Evolutionary conservation across 805 yeast genomes (phyloP).

Genomic region (Wickerhamomyces rabaulensis): DNA sequence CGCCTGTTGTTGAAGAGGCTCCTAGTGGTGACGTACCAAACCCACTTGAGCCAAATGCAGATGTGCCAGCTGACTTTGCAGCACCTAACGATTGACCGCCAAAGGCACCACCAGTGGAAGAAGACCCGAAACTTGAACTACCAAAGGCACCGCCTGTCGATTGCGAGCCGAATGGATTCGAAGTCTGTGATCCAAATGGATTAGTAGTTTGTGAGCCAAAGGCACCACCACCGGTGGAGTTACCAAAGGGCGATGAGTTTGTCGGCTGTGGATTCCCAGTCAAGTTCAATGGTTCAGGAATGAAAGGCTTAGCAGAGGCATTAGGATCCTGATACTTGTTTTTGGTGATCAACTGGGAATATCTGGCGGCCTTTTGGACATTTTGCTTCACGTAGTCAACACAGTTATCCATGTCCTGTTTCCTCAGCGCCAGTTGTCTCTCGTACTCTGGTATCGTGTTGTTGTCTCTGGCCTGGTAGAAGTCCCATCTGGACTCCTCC

Average conservation of each 20-base stretch:
- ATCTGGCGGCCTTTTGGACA: constrained; percentile 49
- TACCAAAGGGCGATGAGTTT: constrained; percentile 2
- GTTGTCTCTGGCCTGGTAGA: constrained; percentile 34
- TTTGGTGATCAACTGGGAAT: constrained; percentile 41
- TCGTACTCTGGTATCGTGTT: constrained; percentile 36
- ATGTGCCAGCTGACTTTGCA: background rate
- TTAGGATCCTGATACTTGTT: constrained; percentile 24
- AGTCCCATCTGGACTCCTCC: constrained; percentile 48
- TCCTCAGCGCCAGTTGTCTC: constrained; percentile 35
- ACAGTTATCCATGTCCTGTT: constrained; percentile 42
- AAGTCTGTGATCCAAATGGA: constrained; percentile 10
- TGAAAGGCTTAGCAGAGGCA: constrained; percentile 26
- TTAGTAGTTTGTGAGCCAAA: background rate
- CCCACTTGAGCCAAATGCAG: constrained; percentile 9
- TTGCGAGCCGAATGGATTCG: constrained; percentile 9
- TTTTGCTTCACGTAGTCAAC: constrained; percentile 32
- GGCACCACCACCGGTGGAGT: background rate
- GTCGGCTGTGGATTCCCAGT: constrained; percentile 16
- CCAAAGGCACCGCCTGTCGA: background rate
- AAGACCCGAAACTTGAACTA: background rate
- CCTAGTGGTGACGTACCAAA: constrained; percentile 7
- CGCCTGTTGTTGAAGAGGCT: constrained; percentile 2
- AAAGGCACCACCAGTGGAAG: constrained; percentile 13
- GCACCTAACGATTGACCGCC: constrained; percentile 7
- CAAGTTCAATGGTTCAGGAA: constrained; percentile 30